These are phyloP conservation scores for Leptosphaerulina australis DNA, from an alignment of 2,329 filamentous ascomycete genomes.

Conservation along the genomic window DNA sequence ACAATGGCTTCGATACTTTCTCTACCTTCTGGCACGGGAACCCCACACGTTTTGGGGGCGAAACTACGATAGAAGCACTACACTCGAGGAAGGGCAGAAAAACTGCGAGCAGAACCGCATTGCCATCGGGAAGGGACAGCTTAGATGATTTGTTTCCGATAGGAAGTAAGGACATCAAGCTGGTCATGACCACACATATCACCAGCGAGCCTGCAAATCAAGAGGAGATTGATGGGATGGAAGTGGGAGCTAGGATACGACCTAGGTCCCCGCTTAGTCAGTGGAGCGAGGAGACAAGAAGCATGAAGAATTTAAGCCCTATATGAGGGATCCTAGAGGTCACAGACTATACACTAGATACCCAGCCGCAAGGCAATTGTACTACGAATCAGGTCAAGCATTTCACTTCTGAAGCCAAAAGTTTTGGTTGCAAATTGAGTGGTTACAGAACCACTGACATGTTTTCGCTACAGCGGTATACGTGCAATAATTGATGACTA, in stretches of 20 bases:
- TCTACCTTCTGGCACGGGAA: slow-evolving; percentile 42
- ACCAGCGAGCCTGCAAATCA: slow-evolving; percentile 41
- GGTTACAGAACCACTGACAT: no score
- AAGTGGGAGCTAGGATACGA: slow-evolving; percentile 31
- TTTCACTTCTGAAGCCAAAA: not conserved
- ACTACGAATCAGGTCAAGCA: not conserved
- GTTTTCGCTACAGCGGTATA: no score
- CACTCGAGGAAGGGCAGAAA: slow-evolving; percentile 9
- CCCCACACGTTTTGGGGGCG: slow-evolving; percentile 52
- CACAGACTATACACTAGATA: not conserved
- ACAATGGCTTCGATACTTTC: slow-evolving; percentile 48
- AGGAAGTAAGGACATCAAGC: slow-evolving; percentile 40
- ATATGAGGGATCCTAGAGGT: not conserved
- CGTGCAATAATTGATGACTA: slow-evolving; percentile 70
- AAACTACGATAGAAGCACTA: slow-evolving; percentile 51
- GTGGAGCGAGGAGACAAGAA: slow-evolving; percentile 44
- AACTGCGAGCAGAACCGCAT: slow-evolving; percentile 25
- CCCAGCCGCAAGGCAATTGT: slow-evolving; percentile 2
- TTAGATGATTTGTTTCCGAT: slow-evolving; percentile 32
- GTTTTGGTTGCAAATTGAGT: not conserved
- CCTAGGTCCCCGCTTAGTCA: slow-evolving; percentile 37
- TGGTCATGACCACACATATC: slow-evolving; percentile 45
- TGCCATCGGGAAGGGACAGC: slow-evolving; percentile 25
- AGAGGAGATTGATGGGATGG: slow-evolving; percentile 44
- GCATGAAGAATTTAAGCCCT: slow-evolving; percentile 20